Conservation (phyloP, 1,284 basidiomycete genomes). For the Sanguinoderma infundibulare region DNA sequence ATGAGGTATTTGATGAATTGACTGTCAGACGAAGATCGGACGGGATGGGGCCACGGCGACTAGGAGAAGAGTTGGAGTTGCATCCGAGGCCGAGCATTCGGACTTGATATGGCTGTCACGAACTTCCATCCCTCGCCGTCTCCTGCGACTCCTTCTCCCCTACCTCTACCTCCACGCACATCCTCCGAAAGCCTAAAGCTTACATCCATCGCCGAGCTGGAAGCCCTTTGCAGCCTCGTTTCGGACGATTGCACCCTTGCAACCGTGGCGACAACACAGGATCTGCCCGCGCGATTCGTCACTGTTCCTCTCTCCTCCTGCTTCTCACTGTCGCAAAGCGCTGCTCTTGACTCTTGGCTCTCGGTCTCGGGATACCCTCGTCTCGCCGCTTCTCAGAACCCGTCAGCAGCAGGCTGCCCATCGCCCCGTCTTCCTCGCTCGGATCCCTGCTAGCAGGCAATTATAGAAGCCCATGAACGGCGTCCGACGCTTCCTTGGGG, state of each 20-base stretch:
- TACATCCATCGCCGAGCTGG: background rate
- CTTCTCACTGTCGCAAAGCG: background rate
- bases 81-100: background rate
- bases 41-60: conserved; percentile 4
- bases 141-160: background rate
- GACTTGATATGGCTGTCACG: background rate
- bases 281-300: conserved; percentile 23
- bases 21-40: too few species aligned
- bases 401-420: conserved; percentile 26
- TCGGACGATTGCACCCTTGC: conserved; percentile 12
- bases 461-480: conserved; percentile 59
- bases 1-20: too few species aligned
- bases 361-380: conserved; percentile 15
- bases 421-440: background rate
- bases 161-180: background rate
- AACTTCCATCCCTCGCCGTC: background rate
- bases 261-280: conserved; percentile 17
- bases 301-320: conserved; percentile 1
- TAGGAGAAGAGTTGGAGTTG: background rate
- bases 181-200: background rate
- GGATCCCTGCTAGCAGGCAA: conserved; percentile 2
- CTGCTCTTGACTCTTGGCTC: too few species aligned
- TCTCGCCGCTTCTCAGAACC: background rate
- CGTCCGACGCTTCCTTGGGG: conserved; percentile 67
- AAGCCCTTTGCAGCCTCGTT: background rate